Base-by-base conservation (phyloP, 257 asterid genomes). In the Primulina huaijiensis region DNA sequence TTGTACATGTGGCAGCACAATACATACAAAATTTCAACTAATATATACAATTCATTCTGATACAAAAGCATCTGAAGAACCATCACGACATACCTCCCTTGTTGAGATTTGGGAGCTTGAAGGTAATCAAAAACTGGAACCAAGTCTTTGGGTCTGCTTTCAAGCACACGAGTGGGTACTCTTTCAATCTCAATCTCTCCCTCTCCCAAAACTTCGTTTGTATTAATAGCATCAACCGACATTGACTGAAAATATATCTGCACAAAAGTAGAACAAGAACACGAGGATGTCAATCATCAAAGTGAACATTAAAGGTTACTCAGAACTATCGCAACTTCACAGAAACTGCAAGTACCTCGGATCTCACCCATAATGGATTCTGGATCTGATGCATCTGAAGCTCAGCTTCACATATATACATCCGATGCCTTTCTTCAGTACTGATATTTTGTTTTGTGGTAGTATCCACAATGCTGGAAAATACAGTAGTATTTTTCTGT, bases 181-280 rank as follows among this genome's bases (percentile, higher is more conserved):
- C 75, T 81, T 83, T 92, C 98, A 27, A 93, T 82, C 86, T 89
- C 97, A 67, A 77, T 62, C 84, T 93, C 99, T 70, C 97, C 96
- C 72, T 75, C 80, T 64, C 63, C 62, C 68, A 68, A 72, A 78
- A 63, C 78, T 53, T 79, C 85, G 6, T 72, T 80, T 60, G 75
- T 33, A 58, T 65, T 57, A 43, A 66, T 60, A 73, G 67, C 86
- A 75, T 80, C 88, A 59, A 67, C 61, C 72, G 62, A 69, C 87
- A 90, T 75, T 29, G 88, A 64, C 74, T 88, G 93, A 75, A 90
- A 88, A 76, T 73, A 86, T 31, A 92, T 74, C 97, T 92, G 87
- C 72, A 75, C 60, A 68, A 63, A 60, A 56, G 78, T 21, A 59
- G 50, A 33, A 78, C 35, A 72, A 61, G 27, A 67, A 74, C 57